These are phyloP conservation scores for Arthrinium puccinioides DNA, from an alignment of 2,329 filamentous ascomycete species.

Conservation along the genomic window DNA sequence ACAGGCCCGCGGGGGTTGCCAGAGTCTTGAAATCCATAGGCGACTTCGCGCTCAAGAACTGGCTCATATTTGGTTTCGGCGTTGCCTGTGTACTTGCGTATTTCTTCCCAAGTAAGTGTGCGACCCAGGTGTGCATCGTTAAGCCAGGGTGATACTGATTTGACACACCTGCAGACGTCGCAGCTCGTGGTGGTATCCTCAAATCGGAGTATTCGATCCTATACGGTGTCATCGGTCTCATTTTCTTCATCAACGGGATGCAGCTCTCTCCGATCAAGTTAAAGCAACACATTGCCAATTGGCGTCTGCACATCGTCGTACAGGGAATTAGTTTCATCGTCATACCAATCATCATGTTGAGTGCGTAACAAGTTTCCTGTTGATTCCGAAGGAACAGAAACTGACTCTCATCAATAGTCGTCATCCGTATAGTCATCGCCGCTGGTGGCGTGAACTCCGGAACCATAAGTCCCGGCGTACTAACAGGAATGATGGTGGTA, in stretches of 20 bases:
- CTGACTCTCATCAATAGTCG: conserved; percentile 21
- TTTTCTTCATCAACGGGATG: conserved; percentile 65
- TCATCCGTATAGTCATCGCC: conserved; percentile 39
- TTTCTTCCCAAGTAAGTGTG: conserved; percentile 35
- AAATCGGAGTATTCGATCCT: conserved; percentile 53
- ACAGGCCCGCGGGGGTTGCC: conserved; percentile 1
- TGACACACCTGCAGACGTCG: conserved; percentile 29
- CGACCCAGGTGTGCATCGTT: neutral
- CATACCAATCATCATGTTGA: conserved; percentile 56
- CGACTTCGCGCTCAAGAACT: conserved; percentile 18
- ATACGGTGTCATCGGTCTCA: conserved; percentile 61
- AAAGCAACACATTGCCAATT: conserved; percentile 53
- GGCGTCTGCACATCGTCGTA: conserved; percentile 60
- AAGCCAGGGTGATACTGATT: neutral
- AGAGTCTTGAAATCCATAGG: conserved; percentile 9
- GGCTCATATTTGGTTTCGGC: conserved; percentile 22
- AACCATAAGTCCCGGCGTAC: conserved; percentile 55
- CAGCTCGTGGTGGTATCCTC: conserved; percentile 38
- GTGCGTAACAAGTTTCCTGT: conserved; percentile 20
- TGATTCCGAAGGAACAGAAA: neutral
- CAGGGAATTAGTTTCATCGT: conserved; percentile 62
- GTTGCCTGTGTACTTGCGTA: conserved; percentile 21
- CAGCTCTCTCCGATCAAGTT: conserved; percentile 59
- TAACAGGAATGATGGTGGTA: conserved; percentile 61
- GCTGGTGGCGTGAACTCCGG: conserved; percentile 40